Evolutionary conservation across 176 grass and related monocot species (phyloP).

Genomic region (Tillandsia fasciculata): DNA sequence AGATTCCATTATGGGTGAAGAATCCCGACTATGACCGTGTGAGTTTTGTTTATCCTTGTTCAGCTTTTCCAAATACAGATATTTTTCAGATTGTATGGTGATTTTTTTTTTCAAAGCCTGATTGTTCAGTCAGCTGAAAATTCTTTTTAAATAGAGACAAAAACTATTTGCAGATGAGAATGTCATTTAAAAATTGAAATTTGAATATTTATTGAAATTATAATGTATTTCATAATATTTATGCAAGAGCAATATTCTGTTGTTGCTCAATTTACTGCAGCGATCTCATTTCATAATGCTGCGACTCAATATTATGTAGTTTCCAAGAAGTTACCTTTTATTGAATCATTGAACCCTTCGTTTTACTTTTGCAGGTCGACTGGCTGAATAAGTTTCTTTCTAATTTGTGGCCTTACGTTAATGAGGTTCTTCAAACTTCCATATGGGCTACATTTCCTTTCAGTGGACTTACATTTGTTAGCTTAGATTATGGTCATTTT

Average conservation of each 20-base stretch:
- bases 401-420: slow-evolving; percentile 82
- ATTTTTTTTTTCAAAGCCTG: not conserved
- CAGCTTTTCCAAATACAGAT: not conserved
- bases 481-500: not conserved
- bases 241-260: too few relatives aligned
- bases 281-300: too few relatives aligned
- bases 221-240: too few relatives aligned
- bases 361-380: slow-evolving; percentile 52
- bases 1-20: slow-evolving; percentile 90
- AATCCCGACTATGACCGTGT: slow-evolving; percentile 88
- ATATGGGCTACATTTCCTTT: slow-evolving; percentile 23
- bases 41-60: not conserved
- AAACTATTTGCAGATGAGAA: too few relatives aligned
- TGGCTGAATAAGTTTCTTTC: slow-evolving; percentile 86
- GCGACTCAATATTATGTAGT: not conserved
- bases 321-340: slow-evolving; percentile 1
- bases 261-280: too few relatives aligned
- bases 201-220: too few relatives aligned
- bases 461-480: not conserved
- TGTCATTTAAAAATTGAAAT: too few relatives aligned
- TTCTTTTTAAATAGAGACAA: too few relatives aligned
- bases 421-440: slow-evolving; percentile 63
- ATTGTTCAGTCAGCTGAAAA: too few relatives aligned
- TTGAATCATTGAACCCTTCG: not conserved
- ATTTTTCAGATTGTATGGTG: not conserved